Evolutionary conservation across 2,329 filamentous ascomycete genomes (phyloP), one percentile per base, ranked within the genome.

Genomic region (Microsporum ferrugineum): DNA sequence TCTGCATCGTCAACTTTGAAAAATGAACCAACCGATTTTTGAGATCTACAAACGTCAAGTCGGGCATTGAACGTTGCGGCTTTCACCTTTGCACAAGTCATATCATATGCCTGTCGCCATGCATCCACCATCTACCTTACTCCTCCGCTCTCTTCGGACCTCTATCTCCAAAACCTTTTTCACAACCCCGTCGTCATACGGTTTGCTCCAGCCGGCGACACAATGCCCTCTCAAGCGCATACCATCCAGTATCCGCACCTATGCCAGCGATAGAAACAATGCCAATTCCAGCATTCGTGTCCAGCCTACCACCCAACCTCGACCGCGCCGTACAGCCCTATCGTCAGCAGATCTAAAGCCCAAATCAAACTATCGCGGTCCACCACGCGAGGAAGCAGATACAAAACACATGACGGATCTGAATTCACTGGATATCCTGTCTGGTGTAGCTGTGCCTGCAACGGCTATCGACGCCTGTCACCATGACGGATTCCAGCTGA

Each of bases 401-500:
- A 56, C 61, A 5, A 53, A 57, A 17, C 23, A 49, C 29, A 60
- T 60, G 27, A 64, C 65, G 1, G 87, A 94, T 74, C 90, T 97
- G 67, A 78, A 76, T 47, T 80, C 82, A 12, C 80, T 97, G 65
- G 86, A 99, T 71, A 86, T 99, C 5, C 80, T 97, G 3, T 86
- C 84, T 45, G 85, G 84, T 66, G 84, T 85, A 0, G 88, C 90
- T 0, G 79, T 83, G 2, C 94, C 92, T 0, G 85, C 90, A 0
- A 96, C 90, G 0, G 85, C 85, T 1, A 84, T 99, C 53, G 91
- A 96, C 68, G 85, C 88, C 4, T 95, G 89, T 75, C 84, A 88
- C 62, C 77, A 82, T 63, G 86, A 92, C 68, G 94, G 94, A 1
- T 99, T 99, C 73, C 84, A 88, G 65, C 79, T 99, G 53, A 88